Evolutionary conservation across 2,329 filamentous ascomycete species (phyloP).

Genomic region (Colletotrichum euphorbiae): DNA sequence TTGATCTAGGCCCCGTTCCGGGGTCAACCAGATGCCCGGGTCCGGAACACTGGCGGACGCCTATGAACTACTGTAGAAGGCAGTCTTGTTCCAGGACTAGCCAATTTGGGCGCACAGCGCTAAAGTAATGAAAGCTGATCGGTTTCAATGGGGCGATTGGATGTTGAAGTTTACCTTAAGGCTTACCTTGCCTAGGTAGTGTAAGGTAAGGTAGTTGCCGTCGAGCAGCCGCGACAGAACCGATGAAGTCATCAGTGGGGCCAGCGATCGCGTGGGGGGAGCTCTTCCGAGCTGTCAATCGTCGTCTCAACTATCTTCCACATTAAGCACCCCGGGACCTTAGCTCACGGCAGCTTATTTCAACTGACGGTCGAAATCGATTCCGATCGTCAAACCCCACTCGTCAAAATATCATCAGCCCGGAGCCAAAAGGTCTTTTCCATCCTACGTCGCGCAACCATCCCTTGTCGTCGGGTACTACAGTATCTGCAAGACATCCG

Average conservation of each 20-base stretch:
- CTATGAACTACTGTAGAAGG: too few species aligned
- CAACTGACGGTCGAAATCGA: too few species aligned
- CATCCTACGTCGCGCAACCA: not conserved
- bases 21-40: slow-evolving; percentile 4
- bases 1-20: not conserved
- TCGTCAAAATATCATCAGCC: not conserved
- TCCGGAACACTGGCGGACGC: not conserved
- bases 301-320: slow-evolving; percentile 17
- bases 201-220: slow-evolving; percentile 2
- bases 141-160: too few species aligned
- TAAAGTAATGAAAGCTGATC: too few species aligned
- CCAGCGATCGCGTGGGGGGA: slow-evolving; percentile 5
- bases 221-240: not conserved
- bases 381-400: too few species aligned
- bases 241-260: slow-evolving; percentile 26
- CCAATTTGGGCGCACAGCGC: too few species aligned
- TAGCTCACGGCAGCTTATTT: not conserved
- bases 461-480: not conserved
- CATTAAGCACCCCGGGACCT: not conserved
- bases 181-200: too few species aligned
- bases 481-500: not conserved
- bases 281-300: not conserved
- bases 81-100: too few species aligned
- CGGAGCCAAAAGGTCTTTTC: not conserved
- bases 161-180: too few species aligned